A percentile compares a stretch with the other conserved stretches of the same genome.
phyloP scores from a whole-genome alignment of 1,139 yeast species.

The Kluyveromyces marxianus region DNA sequence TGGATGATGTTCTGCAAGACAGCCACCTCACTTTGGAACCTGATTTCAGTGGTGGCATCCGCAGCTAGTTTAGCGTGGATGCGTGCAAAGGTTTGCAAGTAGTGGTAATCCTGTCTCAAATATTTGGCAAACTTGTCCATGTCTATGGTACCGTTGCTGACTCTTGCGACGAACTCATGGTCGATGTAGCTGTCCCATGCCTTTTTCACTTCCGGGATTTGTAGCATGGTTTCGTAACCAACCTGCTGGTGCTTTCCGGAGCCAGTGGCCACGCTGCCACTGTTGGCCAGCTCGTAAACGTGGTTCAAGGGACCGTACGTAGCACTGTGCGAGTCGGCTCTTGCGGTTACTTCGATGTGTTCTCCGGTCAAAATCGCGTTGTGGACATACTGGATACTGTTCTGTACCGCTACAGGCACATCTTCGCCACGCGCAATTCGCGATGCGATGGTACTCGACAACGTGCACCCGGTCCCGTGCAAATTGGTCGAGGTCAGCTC shows the following conservation, averaged over 20 bases:
- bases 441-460: conserved; percentile 75
- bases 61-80: conserved; percentile 58
- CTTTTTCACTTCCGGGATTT: conserved; percentile 48
- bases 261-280: neutral
- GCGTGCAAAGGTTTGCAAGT: conserved; percentile 60
- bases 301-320: conserved; percentile 70
- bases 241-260: neutral
- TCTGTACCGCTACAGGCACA: conserved; percentile 43
- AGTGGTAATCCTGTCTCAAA: conserved; percentile 65
- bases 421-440: conserved; percentile 51
- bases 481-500: conserved; percentile 48
- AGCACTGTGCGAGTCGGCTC: conserved; percentile 30
- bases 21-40: conserved; percentile 39
- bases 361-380: conserved; percentile 54
- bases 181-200: conserved; percentile 53
- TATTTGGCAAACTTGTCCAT: conserved; percentile 47
- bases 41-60: conserved; percentile 52
- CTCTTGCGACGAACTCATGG: conserved; percentile 52
- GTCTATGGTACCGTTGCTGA: conserved; percentile 49
- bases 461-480: conserved; percentile 91
- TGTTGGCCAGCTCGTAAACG: conserved; percentile 19
- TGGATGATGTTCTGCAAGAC: conserved; percentile 35
- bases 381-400: conserved; percentile 60
- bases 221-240: conserved; percentile 40
- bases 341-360: conserved; percentile 18